Conservation (phyloP, 129 eudicot species). For the Escallonia rubra region DNA sequence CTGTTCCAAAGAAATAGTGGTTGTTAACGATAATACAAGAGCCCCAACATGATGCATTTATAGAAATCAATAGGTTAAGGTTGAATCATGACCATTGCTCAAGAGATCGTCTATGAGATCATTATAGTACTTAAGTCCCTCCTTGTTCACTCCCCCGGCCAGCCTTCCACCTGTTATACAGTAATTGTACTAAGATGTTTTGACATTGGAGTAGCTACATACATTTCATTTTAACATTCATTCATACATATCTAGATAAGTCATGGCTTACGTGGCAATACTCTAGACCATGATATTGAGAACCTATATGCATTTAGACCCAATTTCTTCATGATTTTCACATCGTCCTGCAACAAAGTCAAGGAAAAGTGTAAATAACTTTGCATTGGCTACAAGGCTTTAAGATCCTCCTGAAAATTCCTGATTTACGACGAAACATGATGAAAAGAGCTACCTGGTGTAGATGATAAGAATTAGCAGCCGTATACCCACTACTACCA, state of each 20-base stretch:
- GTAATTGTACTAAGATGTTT: no score
- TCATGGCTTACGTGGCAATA: constrained; percentile 3
- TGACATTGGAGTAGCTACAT: no score
- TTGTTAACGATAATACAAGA: not conserved
- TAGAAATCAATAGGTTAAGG: not conserved
- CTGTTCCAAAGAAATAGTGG: not conserved
- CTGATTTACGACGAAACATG: no score
- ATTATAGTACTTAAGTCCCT: not conserved
- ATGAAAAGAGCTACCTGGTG: not conserved
- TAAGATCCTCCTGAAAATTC: no score
- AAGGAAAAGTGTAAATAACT: no score
- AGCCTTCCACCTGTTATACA: not conserved
- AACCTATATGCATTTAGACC: constrained; percentile 6
- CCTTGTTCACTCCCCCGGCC: not conserved
- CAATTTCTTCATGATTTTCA: not conserved
- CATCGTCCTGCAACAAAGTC: constrained; percentile 6
- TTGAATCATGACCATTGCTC: not conserved
- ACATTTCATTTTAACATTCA: no score
- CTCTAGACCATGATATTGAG: constrained; percentile 9
- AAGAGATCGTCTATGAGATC: not conserved
- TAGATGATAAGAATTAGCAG: not conserved
- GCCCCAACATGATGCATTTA: not conserved
- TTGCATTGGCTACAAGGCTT: no score
- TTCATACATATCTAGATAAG: no score
- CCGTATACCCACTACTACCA: not conserved